A percentile compares a stretch with the other conserved stretches of the same genome.
phyloP scores from a whole-genome alignment of 2,329 filamentous ascomycete species.

The Beauveria sp. region DNA sequence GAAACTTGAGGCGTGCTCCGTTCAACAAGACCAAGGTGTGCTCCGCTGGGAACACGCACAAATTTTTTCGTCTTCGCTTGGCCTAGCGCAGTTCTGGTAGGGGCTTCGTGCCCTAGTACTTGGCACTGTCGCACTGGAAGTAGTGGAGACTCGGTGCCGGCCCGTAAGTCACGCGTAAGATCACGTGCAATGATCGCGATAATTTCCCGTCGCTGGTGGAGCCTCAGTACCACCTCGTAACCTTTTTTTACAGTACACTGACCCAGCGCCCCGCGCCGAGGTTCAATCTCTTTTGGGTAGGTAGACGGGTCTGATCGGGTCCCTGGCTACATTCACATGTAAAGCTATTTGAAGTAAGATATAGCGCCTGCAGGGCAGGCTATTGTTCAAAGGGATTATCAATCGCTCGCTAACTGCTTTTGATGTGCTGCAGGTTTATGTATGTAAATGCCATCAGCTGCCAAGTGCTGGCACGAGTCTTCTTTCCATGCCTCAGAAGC shows the following conservation, averaged over 20 bases:
- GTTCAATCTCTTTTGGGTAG: slow-evolving; percentile 4
- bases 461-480: neutral
- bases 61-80: slow-evolving; percentile 22
- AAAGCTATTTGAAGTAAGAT: neutral
- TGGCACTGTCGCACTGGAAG: no score
- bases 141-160: neutral
- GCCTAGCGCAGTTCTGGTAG: slow-evolving; percentile 17
- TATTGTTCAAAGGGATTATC: neutral
- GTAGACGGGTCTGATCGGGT: neutral
- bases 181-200: slow-evolving; percentile 11
- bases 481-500: neutral
- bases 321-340: slow-evolving; percentile 1
- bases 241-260: no score
- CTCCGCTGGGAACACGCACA: slow-evolving; percentile 21
- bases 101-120: slow-evolving; percentile 28
- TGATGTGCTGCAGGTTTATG: neutral
- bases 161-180: neutral
- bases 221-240: neutral
- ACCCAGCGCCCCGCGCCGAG: neutral
- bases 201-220: neutral
- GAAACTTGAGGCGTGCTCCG: slow-evolving; percentile 18
- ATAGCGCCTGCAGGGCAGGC: neutral
- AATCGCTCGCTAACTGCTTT: slow-evolving; percentile 9
- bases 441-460: slow-evolving; percentile 7
- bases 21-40: slow-evolving; percentile 17